Base-by-base conservation (phyloP, 805 yeast species). In the Spencermartinsiella europaea region DNA sequence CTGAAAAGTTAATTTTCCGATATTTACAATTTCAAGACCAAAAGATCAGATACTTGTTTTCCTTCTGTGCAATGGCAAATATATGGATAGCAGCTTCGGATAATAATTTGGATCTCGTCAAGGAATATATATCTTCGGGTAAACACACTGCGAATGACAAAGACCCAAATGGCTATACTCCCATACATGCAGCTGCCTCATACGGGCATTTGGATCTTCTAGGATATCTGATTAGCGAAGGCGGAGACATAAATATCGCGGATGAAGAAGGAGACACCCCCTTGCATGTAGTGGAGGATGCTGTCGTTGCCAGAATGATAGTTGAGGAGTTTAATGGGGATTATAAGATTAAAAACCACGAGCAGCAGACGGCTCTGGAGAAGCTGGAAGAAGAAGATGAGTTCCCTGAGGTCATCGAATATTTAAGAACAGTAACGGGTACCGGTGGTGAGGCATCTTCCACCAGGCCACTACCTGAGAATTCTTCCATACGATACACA, bases 61-160 rank as follows among this genome's bases (percentile, higher is more conserved):
- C n/a, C n/a, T n/a, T n/a, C n/a, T n/a, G n/a, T n/a, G 35, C 21
- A 17, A 45, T 45, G 43, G 43, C 77, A 54, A 91, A 93, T 66
- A 80, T 93, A 49, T 93, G 99, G 99, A 80, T 86, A 4, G 96
- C 96, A 3, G 91, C 96, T 4, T 85, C 97, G 16, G 99, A 93
- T 62, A 83, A 87, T 56, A 77, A 82, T 50, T 48, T 75, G 2
- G 73, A 69, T 2, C 58, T 72, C 5, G 96, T 93, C 4, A 76
- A 80, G 51, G 53, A 71, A 12, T 69, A 72, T 44, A 66, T 93
- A 5, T 70, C 65, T 8, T 57, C 74, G 0, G 83, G 82, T 0
- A 58, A 68, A 4, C 71, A 69, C 52, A 73, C 81, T 2, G 77
- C 96, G 2, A 83, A 87, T 59, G 75, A 83, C 4, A 79, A 82